Percentiles rank a stretch among this genome's conserved stretches.
These are phyloP conservation scores for Lipomyces yamadae DNA, from an alignment of 805 yeast genomes.

Conservation along the genomic window DNA sequence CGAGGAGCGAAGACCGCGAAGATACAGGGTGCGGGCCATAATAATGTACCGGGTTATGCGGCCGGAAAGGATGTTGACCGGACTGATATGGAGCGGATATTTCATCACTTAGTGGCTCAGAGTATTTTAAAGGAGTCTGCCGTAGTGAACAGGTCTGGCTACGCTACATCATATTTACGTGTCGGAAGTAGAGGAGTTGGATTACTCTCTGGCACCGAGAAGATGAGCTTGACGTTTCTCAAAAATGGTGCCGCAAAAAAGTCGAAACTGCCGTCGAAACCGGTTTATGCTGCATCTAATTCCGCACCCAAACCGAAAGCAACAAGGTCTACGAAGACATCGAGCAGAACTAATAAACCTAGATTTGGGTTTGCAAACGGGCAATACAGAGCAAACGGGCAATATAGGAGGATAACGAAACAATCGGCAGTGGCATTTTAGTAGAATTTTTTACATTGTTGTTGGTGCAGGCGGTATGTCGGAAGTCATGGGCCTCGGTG, in stretches of 20 bases:
- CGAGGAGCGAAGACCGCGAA: conserved; percentile 72
- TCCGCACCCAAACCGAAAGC: not conserved
- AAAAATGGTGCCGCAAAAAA: conserved; percentile 5
- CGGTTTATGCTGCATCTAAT: not conserved
- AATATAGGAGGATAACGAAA: not conserved
- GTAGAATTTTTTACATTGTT: not conserved
- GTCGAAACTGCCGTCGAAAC: conserved; percentile 7
- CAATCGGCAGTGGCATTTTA: not conserved
- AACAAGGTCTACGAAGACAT: conserved; percentile 9
- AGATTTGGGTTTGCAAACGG: not conserved
- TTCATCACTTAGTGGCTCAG: conserved; percentile 73
- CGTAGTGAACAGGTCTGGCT: conserved; percentile 74
- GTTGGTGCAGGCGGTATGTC: not conserved
- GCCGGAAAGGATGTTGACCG: conserved; percentile 66
- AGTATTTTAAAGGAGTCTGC: conserved; percentile 72
- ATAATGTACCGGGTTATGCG: conserved; percentile 67
- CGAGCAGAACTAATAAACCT: not conserved
- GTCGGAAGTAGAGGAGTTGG: conserved; percentile 50
- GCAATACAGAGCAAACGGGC: not conserved
- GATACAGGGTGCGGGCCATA: conserved; percentile 66
- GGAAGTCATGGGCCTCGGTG: not conserved
- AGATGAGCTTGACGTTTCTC: conserved; percentile 27
- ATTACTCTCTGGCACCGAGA: conserved; percentile 24
- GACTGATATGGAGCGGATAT: conserved; percentile 77
- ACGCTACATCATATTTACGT: conserved; percentile 74